Evolutionary conservation across 345 rosid species (phyloP), one percentile per base, ranked within the genome.

Genomic region (Crucihimalaya himalaica): DNA sequence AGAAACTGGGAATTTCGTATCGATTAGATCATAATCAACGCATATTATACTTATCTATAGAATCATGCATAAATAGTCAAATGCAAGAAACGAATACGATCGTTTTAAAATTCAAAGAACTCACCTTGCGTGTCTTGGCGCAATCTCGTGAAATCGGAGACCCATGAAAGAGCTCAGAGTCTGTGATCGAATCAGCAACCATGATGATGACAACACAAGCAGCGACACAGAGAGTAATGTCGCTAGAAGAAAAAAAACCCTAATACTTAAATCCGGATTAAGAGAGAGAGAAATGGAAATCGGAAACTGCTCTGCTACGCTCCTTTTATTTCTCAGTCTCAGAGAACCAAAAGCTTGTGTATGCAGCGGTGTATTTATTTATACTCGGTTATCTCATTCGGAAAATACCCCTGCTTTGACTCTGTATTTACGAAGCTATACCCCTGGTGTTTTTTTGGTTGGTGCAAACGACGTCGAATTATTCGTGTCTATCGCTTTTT

Each of bases 241-340:
- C 8, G 34, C 20, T 59, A 81, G 19, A 10, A 13, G 45, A 14
- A 40, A 46, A 19, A 18, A 70, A 87, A 84, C 87, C 92, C 94
- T 88, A 91, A 79, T 34, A 20, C 35, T 34, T 34, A 66, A 42
- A 55, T 46, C 70, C 5, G 73, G 73, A 65, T 83, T 52, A 51
- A 62, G 46, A 34, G 3, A 71, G 65, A 34, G 51, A 64, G 40
- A 53, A 64, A 68, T 70, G 87, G 84, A 82, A 85, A 86, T 86
- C 93, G 83, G 84, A 84, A 86, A 89, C 88, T 81, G 69, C 85
- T 83, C 90, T 80, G 84, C 82, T 73, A 74, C 86, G 75, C 77
- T 86, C 87, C 66, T 67, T 70, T 0, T 19, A 63, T 76, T 70
- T 70, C 76, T 64, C 75, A 69, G 28, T 70, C 75, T 69, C 74